phyloP scores from a whole-genome alignment of 495 filamentous ascomycete species.

The Penicillium crystallinum region DNA sequence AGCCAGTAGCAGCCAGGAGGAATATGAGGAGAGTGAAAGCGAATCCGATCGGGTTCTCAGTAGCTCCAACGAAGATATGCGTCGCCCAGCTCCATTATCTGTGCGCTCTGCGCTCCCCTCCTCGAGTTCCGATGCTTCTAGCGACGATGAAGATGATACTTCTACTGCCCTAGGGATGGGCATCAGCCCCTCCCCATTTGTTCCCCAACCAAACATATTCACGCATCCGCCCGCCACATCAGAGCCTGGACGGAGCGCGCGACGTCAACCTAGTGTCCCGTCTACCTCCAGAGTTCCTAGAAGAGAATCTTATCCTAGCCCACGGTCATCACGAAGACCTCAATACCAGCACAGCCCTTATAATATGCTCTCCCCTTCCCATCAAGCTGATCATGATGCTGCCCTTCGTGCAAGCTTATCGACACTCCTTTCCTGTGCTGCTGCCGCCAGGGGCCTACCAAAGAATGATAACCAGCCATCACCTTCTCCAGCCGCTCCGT shows the following conservation, averaged over 20 bases:
- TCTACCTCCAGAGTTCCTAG: slow-evolving; percentile 38
- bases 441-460: slow-evolving; percentile 75
- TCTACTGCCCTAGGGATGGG: slow-evolving; percentile 71
- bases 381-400: slow-evolving; percentile 85
- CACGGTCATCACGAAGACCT: slow-evolving; percentile 24
- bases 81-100: slow-evolving; percentile 25
- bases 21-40: slow-evolving; percentile 83
- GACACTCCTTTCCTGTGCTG: slow-evolving; percentile 89
- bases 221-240: slow-evolving; percentile 70
- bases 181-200: slow-evolving; percentile 57
- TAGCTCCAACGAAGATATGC: slow-evolving; percentile 76
- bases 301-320: slow-evolving; percentile 32
- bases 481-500: slow-evolving; percentile 13
- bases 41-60: slow-evolving; percentile 78
- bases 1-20: slow-evolving; percentile 73
- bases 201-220: slow-evolving; percentile 86
- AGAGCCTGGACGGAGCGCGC: slow-evolving; percentile 44
- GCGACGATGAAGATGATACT: slow-evolving; percentile 70
- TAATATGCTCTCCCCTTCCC: slow-evolving; percentile 66
- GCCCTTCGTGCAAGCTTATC: slow-evolving; percentile 87
- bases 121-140: slow-evolving; percentile 43
- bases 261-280: slow-evolving; percentile 34
- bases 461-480: slow-evolving; percentile 50
- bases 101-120: slow-evolving; percentile 22
- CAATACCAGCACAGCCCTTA: slow-evolving; percentile 45